These are phyloP conservation scores for Psilocybe azurescens DNA, from an alignment of 768 basidiomycete species.

Conservation along the genomic window DNA sequence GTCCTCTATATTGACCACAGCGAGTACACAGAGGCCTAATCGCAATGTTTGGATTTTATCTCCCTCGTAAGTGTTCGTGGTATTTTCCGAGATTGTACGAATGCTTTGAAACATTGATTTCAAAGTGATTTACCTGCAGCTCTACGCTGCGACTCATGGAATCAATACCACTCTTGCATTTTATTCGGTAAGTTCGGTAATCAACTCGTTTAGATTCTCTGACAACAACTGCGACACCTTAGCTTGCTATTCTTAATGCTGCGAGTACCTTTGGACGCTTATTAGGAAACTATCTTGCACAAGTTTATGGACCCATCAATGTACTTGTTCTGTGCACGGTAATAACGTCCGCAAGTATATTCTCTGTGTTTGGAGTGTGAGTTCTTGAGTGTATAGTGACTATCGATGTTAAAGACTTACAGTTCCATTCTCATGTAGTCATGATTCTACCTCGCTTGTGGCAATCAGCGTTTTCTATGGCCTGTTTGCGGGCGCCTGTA, in stretches of 20 bases:
- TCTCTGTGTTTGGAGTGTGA: constrained; percentile 37
- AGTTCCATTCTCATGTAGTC: constrained; percentile 18
- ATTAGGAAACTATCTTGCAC: constrained; percentile 34
- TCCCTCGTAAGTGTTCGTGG: constrained; percentile 41
- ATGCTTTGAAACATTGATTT: neutral
- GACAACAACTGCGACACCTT: neutral
- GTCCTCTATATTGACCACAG: neutral
- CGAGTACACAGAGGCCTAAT: neutral
- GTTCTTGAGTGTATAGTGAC: constrained; percentile 4
- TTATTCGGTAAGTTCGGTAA: constrained; percentile 44
- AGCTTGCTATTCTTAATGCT: constrained; percentile 42
- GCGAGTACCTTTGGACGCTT: constrained; percentile 37
- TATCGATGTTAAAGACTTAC: neutral
- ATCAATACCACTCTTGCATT: constrained; percentile 47
- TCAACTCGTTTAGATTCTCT: neutral
- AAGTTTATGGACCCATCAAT: constrained; percentile 36
- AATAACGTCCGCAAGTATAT: constrained; percentile 40
- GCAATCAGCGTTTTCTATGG: constrained; percentile 48
- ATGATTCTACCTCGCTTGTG: constrained; percentile 35
- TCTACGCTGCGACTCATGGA: constrained; percentile 48
- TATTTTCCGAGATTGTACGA: no score
- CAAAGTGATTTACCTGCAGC: constrained; percentile 55
- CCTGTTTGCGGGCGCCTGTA: constrained; percentile 48
- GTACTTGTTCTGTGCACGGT: constrained; percentile 35
- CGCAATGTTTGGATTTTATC: constrained; percentile 19